These are phyloP conservation scores for Debaryomyces prosopidis DNA, from an alignment of 805 yeast species.

Conservation along the genomic window DNA sequence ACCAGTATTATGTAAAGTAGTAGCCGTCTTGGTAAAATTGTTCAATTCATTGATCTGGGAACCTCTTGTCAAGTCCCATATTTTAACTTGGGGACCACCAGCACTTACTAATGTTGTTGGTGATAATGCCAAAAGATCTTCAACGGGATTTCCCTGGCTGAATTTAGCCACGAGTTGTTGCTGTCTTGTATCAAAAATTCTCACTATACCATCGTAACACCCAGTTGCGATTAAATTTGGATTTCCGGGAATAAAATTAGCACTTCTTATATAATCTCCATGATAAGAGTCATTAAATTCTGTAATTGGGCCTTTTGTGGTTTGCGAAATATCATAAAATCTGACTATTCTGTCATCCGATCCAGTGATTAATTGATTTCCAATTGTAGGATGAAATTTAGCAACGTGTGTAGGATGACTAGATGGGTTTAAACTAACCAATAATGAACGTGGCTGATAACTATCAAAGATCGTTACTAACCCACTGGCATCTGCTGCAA, in stretches of 20 bases:
- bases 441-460: conserved; percentile 69
- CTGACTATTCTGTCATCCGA: conserved; percentile 89
- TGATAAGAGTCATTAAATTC: conserved; percentile 66
- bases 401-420: conserved; percentile 91
- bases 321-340: conserved; percentile 83
- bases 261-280: conserved; percentile 85
- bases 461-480: conserved; percentile 89
- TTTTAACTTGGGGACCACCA: conserved; percentile 78
- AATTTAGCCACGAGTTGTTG: conserved; percentile 61
- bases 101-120: conserved; percentile 78
- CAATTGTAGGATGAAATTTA: conserved; percentile 78
- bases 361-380: conserved; percentile 78
- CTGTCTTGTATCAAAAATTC: conserved; percentile 80
- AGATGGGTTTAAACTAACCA: conserved; percentile 81
- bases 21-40: conserved; percentile 92
- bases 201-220: conserved; percentile 84
- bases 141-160: conserved; percentile 74
- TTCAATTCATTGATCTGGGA: conserved; percentile 67
- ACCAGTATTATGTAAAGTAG: conserved; percentile 73
- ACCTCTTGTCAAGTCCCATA: conserved; percentile 90
- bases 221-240: conserved; percentile 87
- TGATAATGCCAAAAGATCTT: conserved; percentile 72
- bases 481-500: conserved; percentile 96
- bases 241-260: conserved; percentile 70
- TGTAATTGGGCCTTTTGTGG: conserved; percentile 64